These are phyloP conservation scores for Hypoxylon sp. DNA, from an alignment of 2,329 filamentous ascomycete species.

Conservation along the genomic window DNA sequence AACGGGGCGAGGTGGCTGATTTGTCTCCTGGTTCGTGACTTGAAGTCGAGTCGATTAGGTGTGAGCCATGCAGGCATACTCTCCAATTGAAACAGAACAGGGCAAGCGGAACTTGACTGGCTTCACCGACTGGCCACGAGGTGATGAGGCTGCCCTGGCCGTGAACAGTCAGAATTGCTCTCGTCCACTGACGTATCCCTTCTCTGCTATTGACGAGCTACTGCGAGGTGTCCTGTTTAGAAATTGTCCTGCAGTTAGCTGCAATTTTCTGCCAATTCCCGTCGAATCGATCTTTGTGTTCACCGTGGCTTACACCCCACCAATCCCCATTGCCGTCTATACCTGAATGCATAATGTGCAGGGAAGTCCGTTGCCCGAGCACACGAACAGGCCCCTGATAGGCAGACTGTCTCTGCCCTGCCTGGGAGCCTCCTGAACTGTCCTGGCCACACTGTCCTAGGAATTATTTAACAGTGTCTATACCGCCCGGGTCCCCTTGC, in stretches of 20 bases:
- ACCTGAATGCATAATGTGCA: constrained; percentile 40
- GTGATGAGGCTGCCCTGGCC: constrained; percentile 37
- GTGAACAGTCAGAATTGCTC: constrained; percentile 24
- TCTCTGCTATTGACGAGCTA: constrained; percentile 1
- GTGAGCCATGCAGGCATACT: constrained; percentile 29
- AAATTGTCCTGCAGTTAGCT: constrained; percentile 33
- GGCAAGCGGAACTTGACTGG: constrained; percentile 31
- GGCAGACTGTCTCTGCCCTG: constrained; percentile 34
- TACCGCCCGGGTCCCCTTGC: constrained; percentile 18
- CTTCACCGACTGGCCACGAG: constrained; percentile 27
- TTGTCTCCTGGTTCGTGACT: constrained; percentile 22
- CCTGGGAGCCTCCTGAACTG: constrained; percentile 34
- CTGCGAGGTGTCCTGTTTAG: constrained; percentile 33
- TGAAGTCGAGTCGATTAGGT: constrained; percentile 21
- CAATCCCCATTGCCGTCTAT: constrained; percentile 35
- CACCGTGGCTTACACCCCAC: constrained; percentile 41
- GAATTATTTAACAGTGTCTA: constrained; percentile 38
- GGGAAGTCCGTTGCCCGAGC: constrained; percentile 40
- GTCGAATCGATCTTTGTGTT: constrained; percentile 43
- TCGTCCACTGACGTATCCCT: constrained; percentile 30
- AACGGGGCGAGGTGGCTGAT: constrained; percentile 37
- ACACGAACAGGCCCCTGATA: constrained; percentile 39
- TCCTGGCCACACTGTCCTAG: constrained; percentile 28
- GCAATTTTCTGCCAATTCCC: constrained; percentile 32
- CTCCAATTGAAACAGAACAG: constrained; percentile 25